These are phyloP conservation scores for Tricholoma bakamatsutake DNA, from an alignment of 768 basidiomycete species.

Conservation along the genomic window DNA sequence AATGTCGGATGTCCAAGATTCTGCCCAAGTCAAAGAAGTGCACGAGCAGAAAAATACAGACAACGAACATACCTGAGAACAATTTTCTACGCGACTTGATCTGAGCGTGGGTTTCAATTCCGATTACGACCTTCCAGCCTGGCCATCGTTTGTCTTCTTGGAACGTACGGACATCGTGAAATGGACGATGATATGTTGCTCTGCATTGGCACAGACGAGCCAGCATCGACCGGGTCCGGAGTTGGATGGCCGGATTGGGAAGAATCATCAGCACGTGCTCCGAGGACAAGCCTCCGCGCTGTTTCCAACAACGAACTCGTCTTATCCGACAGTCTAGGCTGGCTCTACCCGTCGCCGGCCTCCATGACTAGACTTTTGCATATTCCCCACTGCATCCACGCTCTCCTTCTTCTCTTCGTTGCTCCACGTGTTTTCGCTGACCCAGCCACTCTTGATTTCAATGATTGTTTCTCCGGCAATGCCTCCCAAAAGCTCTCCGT, in stretches of 20 bases:
- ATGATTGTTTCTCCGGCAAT: slow-evolving; percentile 63
- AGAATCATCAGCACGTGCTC: slow-evolving; percentile 9
- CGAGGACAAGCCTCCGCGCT: not conserved
- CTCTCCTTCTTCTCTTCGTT: slow-evolving; percentile 22
- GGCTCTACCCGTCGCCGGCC: slow-evolving; percentile 15
- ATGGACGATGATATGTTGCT: slow-evolving; percentile 15
- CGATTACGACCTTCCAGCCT: slow-evolving; percentile 87
- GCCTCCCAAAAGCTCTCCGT: slow-evolving; percentile 55
- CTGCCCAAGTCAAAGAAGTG: slow-evolving; percentile 16
- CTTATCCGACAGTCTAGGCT: not conserved
- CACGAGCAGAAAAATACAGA: not conserved
- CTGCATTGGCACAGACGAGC: slow-evolving; percentile 15
- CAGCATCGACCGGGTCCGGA: slow-evolving; percentile 14
- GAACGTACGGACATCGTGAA: slow-evolving; percentile 28
- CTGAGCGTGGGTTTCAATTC: slow-evolving; percentile 95
- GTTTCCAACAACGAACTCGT: not conserved
- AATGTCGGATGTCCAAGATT: slow-evolving; percentile 33
- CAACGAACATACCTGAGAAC: slow-evolving; percentile 58
- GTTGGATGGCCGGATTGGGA: slow-evolving; percentile 7
- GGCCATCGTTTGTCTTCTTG: slow-evolving; percentile 55
- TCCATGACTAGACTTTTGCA: slow-evolving; percentile 19
- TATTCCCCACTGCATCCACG: slow-evolving; percentile 8
- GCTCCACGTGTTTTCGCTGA: slow-evolving; percentile 33
- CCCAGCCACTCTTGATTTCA: slow-evolving; percentile 56
- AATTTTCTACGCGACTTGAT: slow-evolving; percentile 84